Base-by-base conservation (phyloP, 345 rosid species). In the Aquilaria sinensis region DNA sequence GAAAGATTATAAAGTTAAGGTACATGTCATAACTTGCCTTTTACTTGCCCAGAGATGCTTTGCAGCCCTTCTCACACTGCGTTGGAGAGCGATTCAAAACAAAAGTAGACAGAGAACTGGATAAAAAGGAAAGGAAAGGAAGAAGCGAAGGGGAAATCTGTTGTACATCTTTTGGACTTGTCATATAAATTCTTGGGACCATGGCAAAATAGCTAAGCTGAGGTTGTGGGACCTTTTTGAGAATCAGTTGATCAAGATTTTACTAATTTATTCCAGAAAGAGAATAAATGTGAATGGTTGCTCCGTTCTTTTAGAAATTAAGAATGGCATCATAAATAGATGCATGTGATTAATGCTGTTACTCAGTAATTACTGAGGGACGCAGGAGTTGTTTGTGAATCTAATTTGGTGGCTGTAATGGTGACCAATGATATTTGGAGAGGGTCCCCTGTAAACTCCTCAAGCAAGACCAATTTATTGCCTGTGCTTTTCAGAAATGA, bases 361-460 rank as follows among this genome's bases (percentile, higher is more conserved):
- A 37, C 1, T 37, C 7, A 23, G 23, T 23, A 23, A 51, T 57
- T 57, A 58, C 2, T 23, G 54, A 33, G 47, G 67, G 43, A 55
- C 51, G 14, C 3, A 46, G 57, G 10, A 10, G 64, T 62, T 16
- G 16, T 15, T 33, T 32, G 34, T 3, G 72, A 0, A 2, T 41
- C 5, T 41, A 31, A 59, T 29, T 41, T n/a, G 10, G 56, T 56
- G n/a, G 65, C 54, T 3, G 84, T 68, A 55, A 86, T 70, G 43
- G 84, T 76, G 65, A 77, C 64, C 71, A 92, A 66, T 4, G 91
- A 61, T 16, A 85, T 75, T 1, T 71, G 69, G 33, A 77, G 75
- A 58, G 97, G 96, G 63, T 92, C 77, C 14, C 98, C 94, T 12
- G 78, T 73, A 11, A 72, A 77, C 65, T 89, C 98, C 70, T 89